phyloP scores from a whole-genome alignment of 257 asterid genomes.

The Petunia secreta region DNA sequence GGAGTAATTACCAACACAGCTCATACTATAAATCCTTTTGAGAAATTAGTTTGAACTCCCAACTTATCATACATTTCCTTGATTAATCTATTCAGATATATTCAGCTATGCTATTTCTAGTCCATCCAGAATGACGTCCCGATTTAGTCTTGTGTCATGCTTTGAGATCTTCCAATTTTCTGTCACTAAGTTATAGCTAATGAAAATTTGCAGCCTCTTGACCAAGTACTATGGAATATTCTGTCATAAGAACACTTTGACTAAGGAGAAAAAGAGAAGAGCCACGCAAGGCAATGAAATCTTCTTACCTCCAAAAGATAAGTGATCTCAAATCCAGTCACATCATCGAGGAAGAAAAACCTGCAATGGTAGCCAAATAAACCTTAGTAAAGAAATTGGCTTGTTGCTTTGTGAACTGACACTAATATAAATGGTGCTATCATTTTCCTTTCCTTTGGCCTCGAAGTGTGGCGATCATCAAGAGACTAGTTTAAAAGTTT shows the following conservation, averaged over 20 bases:
- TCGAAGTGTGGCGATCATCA: neutral
- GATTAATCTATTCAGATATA: neutral
- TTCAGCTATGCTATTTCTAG: neutral
- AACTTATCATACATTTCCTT: neutral
- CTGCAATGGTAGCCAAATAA: constrained; percentile 39
- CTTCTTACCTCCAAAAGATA: constrained; percentile 81
- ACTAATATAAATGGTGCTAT: neutral
- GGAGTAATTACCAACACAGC: neutral
- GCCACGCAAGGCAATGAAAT: neutral
- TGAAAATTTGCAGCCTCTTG: neutral
- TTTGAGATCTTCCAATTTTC: neutral
- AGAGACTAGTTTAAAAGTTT: neutral
- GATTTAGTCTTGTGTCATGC: no score
- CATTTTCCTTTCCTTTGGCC: neutral
- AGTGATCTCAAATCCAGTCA: constrained; percentile 93
- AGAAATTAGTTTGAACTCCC: constrained; percentile 14
- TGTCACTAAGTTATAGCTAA: neutral
- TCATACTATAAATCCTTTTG: neutral
- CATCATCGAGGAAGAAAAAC: constrained; percentile 94
- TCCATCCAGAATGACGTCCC: neutral
- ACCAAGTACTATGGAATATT: constrained; percentile 12
- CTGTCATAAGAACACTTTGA: neutral
- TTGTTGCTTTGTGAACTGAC: neutral
- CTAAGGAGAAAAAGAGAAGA: neutral
- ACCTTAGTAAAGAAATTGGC: neutral